A percentile compares a stretch with the other conserved stretches of the same genome.
Evolutionary conservation across 129 eudicot genomes (phyloP).

Genomic region (Escallonia herrerae): DNA sequence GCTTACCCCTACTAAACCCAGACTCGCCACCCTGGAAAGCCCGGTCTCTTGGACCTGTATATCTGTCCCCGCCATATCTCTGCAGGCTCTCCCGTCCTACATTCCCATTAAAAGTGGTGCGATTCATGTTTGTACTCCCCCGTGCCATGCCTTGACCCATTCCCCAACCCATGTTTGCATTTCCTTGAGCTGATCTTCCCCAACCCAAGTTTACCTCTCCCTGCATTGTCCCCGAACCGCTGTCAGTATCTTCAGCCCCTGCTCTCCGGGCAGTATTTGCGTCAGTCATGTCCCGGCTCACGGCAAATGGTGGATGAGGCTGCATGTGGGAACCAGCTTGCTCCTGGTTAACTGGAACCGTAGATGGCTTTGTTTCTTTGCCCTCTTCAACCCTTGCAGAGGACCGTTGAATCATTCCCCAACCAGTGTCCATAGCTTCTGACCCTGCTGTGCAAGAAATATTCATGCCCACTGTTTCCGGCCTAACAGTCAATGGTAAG

Average conservation of each 20-base stretch:
- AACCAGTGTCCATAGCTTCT: conserved; percentile 13
- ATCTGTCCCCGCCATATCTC: conserved; percentile 33
- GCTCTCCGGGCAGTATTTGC: conserved; percentile 17
- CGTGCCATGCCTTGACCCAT: conserved; percentile 13
- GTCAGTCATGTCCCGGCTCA: conserved; percentile 23
- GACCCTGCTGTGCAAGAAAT: conserved; percentile 8
- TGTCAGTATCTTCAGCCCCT: conserved; percentile 27
- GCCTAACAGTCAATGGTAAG: conserved; percentile 12
- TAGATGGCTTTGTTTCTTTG: not conserved
- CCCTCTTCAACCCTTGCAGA: not conserved
- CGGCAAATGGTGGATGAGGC: not conserved
- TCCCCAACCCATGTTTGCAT: conserved; percentile 33
- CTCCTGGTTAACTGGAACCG: too few relatives aligned
- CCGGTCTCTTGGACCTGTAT: conserved; percentile 48
- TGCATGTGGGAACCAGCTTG: not conserved
- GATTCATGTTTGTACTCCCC: conserved; percentile 26
- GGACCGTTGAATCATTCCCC: conserved; percentile 15
- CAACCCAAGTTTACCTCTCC: conserved; percentile 21
- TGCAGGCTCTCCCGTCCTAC: conserved; percentile 31
- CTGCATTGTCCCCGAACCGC: conserved; percentile 19
- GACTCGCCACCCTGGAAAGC: conserved; percentile 33
- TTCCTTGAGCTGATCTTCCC: conserved; percentile 48
- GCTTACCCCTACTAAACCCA: conserved; percentile 46
- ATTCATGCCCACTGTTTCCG: conserved; percentile 9
- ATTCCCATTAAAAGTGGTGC: conserved; percentile 26